These are phyloP conservation scores for Termitomyces sp. DNA, from an alignment of 768 basidiomycete species.

Conservation along the genomic window DNA sequence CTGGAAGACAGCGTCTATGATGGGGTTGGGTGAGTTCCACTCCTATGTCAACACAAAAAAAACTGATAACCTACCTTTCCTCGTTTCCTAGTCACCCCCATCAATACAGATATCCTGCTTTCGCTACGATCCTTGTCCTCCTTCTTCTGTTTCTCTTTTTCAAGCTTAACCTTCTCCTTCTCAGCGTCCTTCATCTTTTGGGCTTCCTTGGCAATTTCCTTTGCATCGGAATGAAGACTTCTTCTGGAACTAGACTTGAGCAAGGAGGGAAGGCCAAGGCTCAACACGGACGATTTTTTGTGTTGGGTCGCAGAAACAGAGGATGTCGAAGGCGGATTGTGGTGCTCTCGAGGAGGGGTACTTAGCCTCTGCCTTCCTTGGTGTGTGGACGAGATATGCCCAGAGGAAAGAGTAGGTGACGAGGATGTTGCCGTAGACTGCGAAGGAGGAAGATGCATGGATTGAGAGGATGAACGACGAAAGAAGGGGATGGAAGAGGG, in stretches of 20 bases:
- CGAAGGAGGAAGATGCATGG: slow-evolving; percentile 64
- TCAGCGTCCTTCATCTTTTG: slow-evolving; percentile 46
- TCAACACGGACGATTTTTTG: slow-evolving; percentile 82
- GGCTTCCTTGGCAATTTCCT: slow-evolving; percentile 47
- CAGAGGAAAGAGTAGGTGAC: slow-evolving; percentile 43
- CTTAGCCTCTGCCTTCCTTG: slow-evolving; percentile 39
- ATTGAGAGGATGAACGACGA: slow-evolving; percentile 86
- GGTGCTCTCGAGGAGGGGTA: slow-evolving; percentile 52
- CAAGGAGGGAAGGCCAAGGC: slow-evolving; percentile 75
- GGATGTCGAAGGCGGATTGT: slow-evolving; percentile 43
- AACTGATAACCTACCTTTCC: slow-evolving; percentile 66
- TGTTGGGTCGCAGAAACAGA: slow-evolving; percentile 57
- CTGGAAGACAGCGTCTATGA: slow-evolving; percentile 78
- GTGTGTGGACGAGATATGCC: slow-evolving; percentile 34
- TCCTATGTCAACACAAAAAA: slow-evolving; percentile 2
- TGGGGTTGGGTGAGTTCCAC: slow-evolving; percentile 4
- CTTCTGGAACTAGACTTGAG: slow-evolving; percentile 84
- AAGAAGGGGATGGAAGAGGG: slow-evolving; percentile 95
- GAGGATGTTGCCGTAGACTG: slow-evolving; percentile 47
- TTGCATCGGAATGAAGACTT: slow-evolving; percentile 70
- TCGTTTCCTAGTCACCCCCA: slow-evolving; percentile 73
- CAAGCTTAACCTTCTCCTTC: slow-evolving; percentile 41
- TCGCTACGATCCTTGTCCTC: slow-evolving; percentile 89
- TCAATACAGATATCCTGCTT: slow-evolving; percentile 83
- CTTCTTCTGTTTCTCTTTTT: slow-evolving; percentile 58